phyloP scores from a whole-genome alignment of 108 stramenopile species.

The Skeletonema tropicum region DNA sequence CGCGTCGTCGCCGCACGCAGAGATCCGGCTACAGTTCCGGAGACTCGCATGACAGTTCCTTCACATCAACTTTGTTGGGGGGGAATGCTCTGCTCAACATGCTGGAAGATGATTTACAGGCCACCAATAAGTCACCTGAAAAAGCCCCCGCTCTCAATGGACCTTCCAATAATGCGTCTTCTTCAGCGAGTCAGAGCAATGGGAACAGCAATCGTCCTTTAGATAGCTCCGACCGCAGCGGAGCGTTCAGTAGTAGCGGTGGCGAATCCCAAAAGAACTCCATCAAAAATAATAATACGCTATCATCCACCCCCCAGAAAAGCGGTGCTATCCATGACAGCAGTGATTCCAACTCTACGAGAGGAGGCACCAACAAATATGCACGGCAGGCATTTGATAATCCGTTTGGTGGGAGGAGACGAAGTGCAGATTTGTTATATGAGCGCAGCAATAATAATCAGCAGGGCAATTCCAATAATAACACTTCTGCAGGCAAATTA shows the following conservation, averaged over 20 bases:
- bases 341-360: not conserved
- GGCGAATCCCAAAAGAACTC: not conserved
- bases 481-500: not conserved
- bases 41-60: conserved; percentile 6
- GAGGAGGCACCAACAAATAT: not conserved
- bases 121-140: not conserved
- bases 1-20: not conserved
- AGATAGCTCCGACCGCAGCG: conserved; percentile 1
- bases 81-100: not conserved
- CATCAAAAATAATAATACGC: not conserved
- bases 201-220: no score
- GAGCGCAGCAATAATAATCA: not conserved
- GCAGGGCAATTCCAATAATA: not conserved
- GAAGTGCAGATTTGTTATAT: not conserved
- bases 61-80: conserved; percentile 9
- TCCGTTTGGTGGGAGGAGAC: not conserved
- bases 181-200: not conserved
- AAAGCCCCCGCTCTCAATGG: not conserved
- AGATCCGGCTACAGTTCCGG: not conserved
- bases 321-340: not conserved
- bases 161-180: not conserved
- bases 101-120: not conserved
- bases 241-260: not conserved
- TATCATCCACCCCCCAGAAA: not conserved
- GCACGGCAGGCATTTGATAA: not conserved